phyloP scores from a whole-genome alignment of 2,329 filamentous ascomycete genomes.

The Ceratocystis harringtonii region DNA sequence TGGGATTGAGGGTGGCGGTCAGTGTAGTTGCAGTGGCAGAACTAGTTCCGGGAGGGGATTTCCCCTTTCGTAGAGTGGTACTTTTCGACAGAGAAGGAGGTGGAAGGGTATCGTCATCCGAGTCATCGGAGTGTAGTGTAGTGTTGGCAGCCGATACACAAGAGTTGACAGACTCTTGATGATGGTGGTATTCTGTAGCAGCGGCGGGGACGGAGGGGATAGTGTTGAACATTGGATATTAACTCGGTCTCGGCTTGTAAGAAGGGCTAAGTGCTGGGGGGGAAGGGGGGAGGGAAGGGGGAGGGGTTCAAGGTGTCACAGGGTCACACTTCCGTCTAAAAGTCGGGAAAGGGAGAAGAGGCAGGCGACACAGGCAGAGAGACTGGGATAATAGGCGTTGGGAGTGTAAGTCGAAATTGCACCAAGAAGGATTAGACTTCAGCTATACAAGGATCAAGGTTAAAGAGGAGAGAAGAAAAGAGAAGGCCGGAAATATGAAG shows the following conservation, averaged over 20 bases:
- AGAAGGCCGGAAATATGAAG: not conserved
- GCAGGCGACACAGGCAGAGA: not conserved
- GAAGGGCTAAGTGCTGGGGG: no score
- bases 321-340: not conserved
- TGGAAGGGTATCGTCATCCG: not conserved
- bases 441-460: conserved; percentile 1
- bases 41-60: not conserved
- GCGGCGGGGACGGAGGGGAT: not conserved
- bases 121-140: not conserved
- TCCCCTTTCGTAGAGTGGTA: not conserved
- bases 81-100: not conserved
- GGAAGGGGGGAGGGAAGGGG: not conserved
- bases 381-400: not conserved
- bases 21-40: no score
- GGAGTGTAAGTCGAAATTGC: conserved; percentile 4
- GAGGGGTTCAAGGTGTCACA: not conserved
- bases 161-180: conserved; percentile 1
- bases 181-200: not conserved
- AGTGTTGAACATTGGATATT: not conserved
- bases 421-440: conserved; percentile 2
- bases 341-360: not conserved
- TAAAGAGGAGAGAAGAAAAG: not conserved
- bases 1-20: not conserved
- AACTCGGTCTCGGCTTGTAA: not conserved
- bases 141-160: not conserved